Percentiles rank a stretch among this genome's conserved stretches.
Conservation (phyloP, 805 yeast genomes). For the Teunomyces funiuensis region DNA sequence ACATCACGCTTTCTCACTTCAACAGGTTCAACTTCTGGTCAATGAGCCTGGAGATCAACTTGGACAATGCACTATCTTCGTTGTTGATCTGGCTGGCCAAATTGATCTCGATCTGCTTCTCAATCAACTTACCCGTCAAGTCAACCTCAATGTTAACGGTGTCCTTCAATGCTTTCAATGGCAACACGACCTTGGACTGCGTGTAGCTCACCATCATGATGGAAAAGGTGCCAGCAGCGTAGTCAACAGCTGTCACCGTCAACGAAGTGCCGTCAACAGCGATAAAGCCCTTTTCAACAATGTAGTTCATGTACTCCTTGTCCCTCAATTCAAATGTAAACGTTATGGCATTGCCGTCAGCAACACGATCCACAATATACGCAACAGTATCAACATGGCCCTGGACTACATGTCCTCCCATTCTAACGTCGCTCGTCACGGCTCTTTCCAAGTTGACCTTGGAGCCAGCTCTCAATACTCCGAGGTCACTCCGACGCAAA, state of each 20-base stretch:
- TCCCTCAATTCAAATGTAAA: conserved; percentile 76
- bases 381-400: conserved; percentile 97
- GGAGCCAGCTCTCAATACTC: conserved; percentile 53
- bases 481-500: conserved; percentile 74
- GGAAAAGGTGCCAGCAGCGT: conserved; percentile 55
- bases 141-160: conserved; percentile 92
- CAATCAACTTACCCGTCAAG: conserved; percentile 86
- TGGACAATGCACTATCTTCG: conserved; percentile 48
- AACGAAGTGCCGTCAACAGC: conserved; percentile 91
- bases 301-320: conserved; percentile 58
- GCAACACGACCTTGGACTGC: conserved; percentile 74
- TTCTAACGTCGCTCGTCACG: conserved; percentile 74
- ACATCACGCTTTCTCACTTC: not conserved
- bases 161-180: conserved; percentile 61
- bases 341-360: conserved; percentile 76
- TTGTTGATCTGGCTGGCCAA: conserved; percentile 54
- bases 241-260: conserved; percentile 81
- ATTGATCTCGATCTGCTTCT: conserved; percentile 70
- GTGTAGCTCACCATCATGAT: conserved; percentile 93
- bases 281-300: conserved; percentile 94
- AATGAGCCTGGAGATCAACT: conserved; percentile 40
- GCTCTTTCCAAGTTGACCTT: conserved; percentile 92
- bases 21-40: conserved; percentile 27
- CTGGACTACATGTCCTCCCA: conserved; percentile 97
- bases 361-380: conserved; percentile 46